Conservation (phyloP, 257 asterid species). For the Penstemon barbatus region DNA sequence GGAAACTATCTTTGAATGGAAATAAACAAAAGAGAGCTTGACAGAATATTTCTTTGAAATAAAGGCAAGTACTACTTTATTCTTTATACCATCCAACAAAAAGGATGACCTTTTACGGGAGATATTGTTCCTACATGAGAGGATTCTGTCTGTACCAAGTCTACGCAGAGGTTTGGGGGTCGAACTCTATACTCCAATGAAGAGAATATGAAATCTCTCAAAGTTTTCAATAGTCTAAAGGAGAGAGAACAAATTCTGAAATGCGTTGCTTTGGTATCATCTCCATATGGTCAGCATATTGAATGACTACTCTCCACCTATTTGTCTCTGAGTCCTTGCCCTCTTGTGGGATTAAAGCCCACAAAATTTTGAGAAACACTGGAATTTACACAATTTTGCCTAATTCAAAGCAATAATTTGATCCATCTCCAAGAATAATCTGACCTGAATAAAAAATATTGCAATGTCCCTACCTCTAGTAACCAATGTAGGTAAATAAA, state of each 20-base stretch:
- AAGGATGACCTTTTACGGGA: neutral
- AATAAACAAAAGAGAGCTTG: too few species aligned
- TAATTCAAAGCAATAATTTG: too few species aligned
- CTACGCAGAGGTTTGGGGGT: too few species aligned
- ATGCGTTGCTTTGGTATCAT: neutral
- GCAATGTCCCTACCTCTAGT: too few species aligned
- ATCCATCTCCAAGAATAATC: too few species aligned
- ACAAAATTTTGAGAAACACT: too few species aligned
- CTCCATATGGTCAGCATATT: neutral
- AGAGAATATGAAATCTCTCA: neutral
- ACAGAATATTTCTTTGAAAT: constrained; percentile 1
- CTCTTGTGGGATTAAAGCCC: neutral
- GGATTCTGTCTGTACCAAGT: too few species aligned
- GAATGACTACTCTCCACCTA: neutral
- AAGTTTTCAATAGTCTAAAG: neutral
- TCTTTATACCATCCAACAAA: neutral
- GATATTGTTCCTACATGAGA: neutral
- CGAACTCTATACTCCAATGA: neutral
- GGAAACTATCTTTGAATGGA: too few species aligned
- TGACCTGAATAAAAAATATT: too few species aligned
- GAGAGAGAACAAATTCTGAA: too few species aligned
- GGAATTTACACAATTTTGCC: too few species aligned
- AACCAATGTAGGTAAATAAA: neutral
- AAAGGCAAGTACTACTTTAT: neutral
- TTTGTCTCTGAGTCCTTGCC: neutral